Conservation (phyloP, 768 basidiomycete genomes). For the Neoboletus magnificus region DNA sequence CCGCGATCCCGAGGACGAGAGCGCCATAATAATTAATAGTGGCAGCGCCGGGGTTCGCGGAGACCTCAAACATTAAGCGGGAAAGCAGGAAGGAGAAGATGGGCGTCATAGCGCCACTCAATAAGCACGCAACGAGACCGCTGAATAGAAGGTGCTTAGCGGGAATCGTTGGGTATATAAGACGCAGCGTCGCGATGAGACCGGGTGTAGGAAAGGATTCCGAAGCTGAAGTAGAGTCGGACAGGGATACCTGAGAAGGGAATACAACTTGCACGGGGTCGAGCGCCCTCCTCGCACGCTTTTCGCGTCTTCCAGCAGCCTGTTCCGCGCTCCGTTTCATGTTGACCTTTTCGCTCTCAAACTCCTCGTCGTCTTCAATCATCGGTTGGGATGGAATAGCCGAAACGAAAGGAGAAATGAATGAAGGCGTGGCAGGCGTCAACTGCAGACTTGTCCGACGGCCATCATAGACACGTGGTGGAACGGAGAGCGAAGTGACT, state of each 20-base stretch:
- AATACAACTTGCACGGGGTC: background rate
- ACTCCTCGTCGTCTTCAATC: slow-evolving; percentile 37
- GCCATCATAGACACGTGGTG: slow-evolving; percentile 28
- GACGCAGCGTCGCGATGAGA: slow-evolving; percentile 43
- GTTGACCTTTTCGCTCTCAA: slow-evolving; percentile 45
- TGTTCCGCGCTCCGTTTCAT: slow-evolving; percentile 38
- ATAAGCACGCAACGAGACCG: slow-evolving; percentile 65
- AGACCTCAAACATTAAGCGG: slow-evolving; percentile 71
- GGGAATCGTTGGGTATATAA: slow-evolving; percentile 69
- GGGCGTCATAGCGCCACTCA: slow-evolving; percentile 84
- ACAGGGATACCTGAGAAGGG: slow-evolving; percentile 6
- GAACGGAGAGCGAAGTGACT: slow-evolving; percentile 28
- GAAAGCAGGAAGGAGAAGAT: slow-evolving; percentile 90
- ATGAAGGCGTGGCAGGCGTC: slow-evolving; percentile 51
- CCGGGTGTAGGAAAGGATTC: slow-evolving; percentile 12
- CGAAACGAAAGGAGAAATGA: slow-evolving; percentile 25
- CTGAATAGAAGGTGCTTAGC: slow-evolving; percentile 65
- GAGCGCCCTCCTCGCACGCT: slow-evolving; percentile 14
- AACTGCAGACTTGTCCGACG: slow-evolving; percentile 58
- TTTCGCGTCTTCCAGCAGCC: slow-evolving; percentile 38
- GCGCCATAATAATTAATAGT: slow-evolving; percentile 69
- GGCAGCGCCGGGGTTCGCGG: slow-evolving; percentile 62
- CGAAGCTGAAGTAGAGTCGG: background rate
- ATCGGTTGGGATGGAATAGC: slow-evolving; percentile 13
- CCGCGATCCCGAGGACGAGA: slow-evolving; percentile 70